Evolutionary conservation across 1,284 basidiomycete species (phyloP).

Genomic region (Ceratobasidium sp.): DNA sequence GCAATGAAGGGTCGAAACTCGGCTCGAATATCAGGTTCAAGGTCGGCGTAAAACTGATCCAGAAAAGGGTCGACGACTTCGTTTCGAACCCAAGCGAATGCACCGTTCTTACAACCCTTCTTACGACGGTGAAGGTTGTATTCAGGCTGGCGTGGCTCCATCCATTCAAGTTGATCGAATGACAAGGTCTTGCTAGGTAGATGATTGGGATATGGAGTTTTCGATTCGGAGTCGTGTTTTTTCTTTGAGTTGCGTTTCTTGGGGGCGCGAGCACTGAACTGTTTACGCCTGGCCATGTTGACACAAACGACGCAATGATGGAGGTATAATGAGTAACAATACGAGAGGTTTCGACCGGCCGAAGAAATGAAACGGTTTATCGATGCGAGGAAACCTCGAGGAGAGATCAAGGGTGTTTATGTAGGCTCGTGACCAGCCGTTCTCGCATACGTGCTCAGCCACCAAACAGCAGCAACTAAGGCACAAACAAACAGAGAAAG

Average conservation of each 20-base stretch:
- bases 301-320: no score
- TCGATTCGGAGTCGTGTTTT: no score
- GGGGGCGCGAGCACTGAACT: no score
- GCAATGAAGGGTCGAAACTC: background rate
- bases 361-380: no score
- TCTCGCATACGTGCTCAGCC: background rate
- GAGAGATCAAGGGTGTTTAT: no score
- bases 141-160: background rate
- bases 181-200: background rate
- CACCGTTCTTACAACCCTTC: background rate
- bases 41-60: background rate
- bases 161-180: background rate
- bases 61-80: background rate
- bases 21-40: background rate
- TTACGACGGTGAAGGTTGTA: background rate
- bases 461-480: background rate
- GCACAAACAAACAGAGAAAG: background rate
- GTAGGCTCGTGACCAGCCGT: background rate
- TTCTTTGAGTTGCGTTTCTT: no score
- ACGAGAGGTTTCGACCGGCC: no score
- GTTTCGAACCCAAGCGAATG: background rate
- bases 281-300: no score
- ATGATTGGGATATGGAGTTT: background rate
- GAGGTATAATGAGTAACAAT: no score
- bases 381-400: no score